Percentiles rank a stretch among this genome's conserved stretches.
These are phyloP conservation scores for Microdochium trichocladiopsis DNA, from an alignment of 2,329 filamentous ascomycete species.

Conservation along the genomic window DNA sequence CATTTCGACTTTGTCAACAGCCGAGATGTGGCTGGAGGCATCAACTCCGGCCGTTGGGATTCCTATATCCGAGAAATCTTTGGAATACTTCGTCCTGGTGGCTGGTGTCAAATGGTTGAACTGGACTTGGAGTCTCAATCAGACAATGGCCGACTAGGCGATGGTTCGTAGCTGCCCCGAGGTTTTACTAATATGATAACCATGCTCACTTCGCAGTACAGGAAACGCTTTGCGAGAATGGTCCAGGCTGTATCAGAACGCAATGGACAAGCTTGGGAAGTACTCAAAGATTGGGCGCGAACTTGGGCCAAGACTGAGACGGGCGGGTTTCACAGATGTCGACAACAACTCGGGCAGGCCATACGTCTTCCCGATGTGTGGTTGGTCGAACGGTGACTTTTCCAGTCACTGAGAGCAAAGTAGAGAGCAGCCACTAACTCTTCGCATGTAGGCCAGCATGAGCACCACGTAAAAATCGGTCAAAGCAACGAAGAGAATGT, in stretches of 20 bases:
- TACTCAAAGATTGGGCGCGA: slow-evolving; percentile 58
- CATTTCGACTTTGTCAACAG: slow-evolving; percentile 83
- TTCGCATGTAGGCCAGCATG: not conserved
- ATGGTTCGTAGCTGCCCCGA: slow-evolving; percentile 32
- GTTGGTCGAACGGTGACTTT: slow-evolving; percentile 57
- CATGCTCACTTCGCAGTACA: slow-evolving; percentile 18
- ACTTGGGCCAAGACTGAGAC: slow-evolving; percentile 49
- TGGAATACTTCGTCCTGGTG: slow-evolving; percentile 63
- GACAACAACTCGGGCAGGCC: slow-evolving; percentile 31
- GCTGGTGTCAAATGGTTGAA: slow-evolving; percentile 87
- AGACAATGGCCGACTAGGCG: slow-evolving; percentile 69
- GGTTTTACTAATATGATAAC: not conserved
- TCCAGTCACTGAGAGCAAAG: not conserved
- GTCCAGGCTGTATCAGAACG: slow-evolving; percentile 58
- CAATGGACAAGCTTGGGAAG: slow-evolving; percentile 52
- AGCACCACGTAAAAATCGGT: slow-evolving; percentile 35
- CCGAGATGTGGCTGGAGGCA: slow-evolving; percentile 62
- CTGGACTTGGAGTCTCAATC: slow-evolving; percentile 82
- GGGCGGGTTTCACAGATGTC: slow-evolving; percentile 61
- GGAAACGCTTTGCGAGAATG: slow-evolving; percentile 60
- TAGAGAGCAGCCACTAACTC: not conserved
- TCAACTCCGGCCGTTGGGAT: slow-evolving; percentile 66
- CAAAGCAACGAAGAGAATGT: slow-evolving; percentile 46
- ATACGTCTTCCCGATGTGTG: slow-evolving; percentile 52
- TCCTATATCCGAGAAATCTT: slow-evolving; percentile 72